Evolutionary conservation across 2,329 filamentous ascomycete genomes (phyloP).

Genomic region (Hypoxylon sp.): DNA sequence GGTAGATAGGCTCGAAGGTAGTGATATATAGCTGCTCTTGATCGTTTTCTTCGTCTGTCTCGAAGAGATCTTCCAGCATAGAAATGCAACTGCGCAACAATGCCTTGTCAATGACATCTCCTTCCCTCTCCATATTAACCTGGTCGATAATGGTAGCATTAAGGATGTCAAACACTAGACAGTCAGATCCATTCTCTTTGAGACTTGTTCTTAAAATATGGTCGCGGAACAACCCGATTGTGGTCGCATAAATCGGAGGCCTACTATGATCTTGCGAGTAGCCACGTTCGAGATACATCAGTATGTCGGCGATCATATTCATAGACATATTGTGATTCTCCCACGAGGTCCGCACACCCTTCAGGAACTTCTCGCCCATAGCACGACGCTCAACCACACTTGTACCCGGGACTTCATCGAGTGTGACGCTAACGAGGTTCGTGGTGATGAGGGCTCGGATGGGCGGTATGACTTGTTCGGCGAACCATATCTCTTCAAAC

Average conservation of each 20-base stretch:
- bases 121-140: conserved; percentile 91
- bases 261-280: conserved; percentile 78
- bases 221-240: conserved; percentile 91
- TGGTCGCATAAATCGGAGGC: conserved; percentile 84
- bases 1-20: conserved; percentile 84
- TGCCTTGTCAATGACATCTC: conserved; percentile 87
- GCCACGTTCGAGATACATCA: conserved; percentile 97
- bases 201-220: conserved; percentile 79
- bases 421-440: conserved; percentile 72
- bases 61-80: conserved; percentile 92
- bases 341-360: conserved; percentile 83
- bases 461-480: conserved; percentile 76
- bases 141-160: conserved; percentile 89
- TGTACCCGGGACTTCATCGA: conserved; percentile 69
- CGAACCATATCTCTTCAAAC: conserved; percentile 88
- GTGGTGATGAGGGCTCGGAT: conserved; percentile 80
- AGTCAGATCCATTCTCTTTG: conserved; percentile 59
- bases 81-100: conserved; percentile 86
- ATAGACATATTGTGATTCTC: conserved; percentile 91
- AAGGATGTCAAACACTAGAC: conserved; percentile 79
- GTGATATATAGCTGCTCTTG: conserved; percentile 86
- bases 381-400: conserved; percentile 84
- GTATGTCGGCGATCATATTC: conserved; percentile 95
- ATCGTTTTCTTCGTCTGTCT: conserved; percentile 83
- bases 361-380: conserved; percentile 86